Evolutionary conservation across 176 grass and related monocot genomes (phyloP).

Genomic region (Cocos nucifera): DNA sequence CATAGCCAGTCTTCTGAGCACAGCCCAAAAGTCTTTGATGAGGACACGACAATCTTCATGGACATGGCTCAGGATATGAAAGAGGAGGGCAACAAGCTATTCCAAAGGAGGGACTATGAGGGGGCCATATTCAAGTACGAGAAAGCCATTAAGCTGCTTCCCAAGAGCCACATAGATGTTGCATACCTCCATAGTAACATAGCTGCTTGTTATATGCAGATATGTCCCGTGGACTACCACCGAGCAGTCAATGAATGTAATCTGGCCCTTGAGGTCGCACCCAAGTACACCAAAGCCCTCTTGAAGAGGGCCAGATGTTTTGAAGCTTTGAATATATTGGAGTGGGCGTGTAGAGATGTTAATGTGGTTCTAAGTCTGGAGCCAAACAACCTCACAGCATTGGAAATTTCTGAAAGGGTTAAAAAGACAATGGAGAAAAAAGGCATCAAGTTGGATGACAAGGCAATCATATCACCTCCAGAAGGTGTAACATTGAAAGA

Average conservation of each 20-base stretch:
- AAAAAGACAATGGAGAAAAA: slow-evolving; percentile 59
- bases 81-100: slow-evolving; percentile 78
- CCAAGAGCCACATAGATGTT: slow-evolving; percentile 38
- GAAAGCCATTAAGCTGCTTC: slow-evolving; percentile 69
- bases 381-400: slow-evolving; percentile 64
- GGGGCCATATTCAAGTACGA: slow-evolving; percentile 69
- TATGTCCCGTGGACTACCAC: slow-evolving; percentile 62
- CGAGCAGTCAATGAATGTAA: slow-evolving; percentile 81
- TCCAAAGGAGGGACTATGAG: slow-evolving; percentile 76
- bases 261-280: slow-evolving; percentile 48
- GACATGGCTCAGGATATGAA: slow-evolving; percentile 67
- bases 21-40: slow-evolving; percentile 43
- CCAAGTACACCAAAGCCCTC: slow-evolving; percentile 74
- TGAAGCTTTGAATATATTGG: slow-evolving; percentile 57
- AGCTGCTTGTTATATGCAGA: slow-evolving; percentile 94
- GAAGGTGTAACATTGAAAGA: slow-evolving; percentile 55
- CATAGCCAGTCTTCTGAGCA: slow-evolving; percentile 17
- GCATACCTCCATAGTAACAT: slow-evolving; percentile 74
- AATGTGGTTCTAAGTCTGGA: slow-evolving; percentile 46
- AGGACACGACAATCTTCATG: slow-evolving; percentile 55
- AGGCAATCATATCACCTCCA: slow-evolving; percentile 28
- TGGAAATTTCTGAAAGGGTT: slow-evolving; percentile 66
- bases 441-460: slow-evolving; percentile 53
- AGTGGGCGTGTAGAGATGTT: slow-evolving; percentile 59
- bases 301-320: slow-evolving; percentile 83